Percentiles rank a stretch among this genome's conserved stretches.
Conservation (phyloP, 495 filamentous ascomycete genomes). For the Opeltia flavorubescens region DNA sequence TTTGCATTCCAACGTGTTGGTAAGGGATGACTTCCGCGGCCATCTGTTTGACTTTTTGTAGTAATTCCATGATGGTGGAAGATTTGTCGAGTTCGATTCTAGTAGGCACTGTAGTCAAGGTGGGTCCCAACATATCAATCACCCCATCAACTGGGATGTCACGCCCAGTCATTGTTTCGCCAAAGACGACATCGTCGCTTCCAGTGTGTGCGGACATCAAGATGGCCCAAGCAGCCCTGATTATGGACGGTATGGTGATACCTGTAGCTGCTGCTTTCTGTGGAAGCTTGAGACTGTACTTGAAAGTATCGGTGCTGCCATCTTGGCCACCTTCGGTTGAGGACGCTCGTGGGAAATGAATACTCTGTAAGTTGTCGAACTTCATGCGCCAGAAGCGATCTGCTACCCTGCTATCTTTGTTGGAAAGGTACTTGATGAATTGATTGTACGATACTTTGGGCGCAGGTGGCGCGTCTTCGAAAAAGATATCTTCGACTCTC, state of each 20-base stretch:
- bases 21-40: constrained; percentile 35
- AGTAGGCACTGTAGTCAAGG: constrained; percentile 37
- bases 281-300: constrained; percentile 16
- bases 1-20: constrained; percentile 31
- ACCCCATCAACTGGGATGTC: constrained; percentile 36
- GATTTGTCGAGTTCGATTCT: constrained; percentile 28
- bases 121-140: constrained; percentile 36
- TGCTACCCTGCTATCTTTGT: constrained; percentile 21
- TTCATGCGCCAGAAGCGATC: constrained; percentile 33
- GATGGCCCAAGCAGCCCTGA: constrained; percentile 41
- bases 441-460: constrained; percentile 21
- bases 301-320: constrained; percentile 11
- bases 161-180: constrained; percentile 40
- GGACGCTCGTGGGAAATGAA: constrained; percentile 8
- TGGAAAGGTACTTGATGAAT: constrained; percentile 29
- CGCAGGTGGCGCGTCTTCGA: constrained; percentile 3
- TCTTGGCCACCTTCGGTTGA: constrained; percentile 22
- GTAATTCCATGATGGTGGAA: constrained; percentile 23
- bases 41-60: constrained; percentile 28
- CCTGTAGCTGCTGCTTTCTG: constrained; percentile 19
- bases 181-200: constrained; percentile 38
- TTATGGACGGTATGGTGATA: constrained; percentile 33
- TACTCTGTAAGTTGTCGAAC: constrained; percentile 17
- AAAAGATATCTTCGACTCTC: constrained; percentile 37
- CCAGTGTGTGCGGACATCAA: constrained; percentile 30